phyloP scores from a whole-genome alignment of 108 stramenopile genomes.

The Pseudonitzschia multistriata region DNA sequence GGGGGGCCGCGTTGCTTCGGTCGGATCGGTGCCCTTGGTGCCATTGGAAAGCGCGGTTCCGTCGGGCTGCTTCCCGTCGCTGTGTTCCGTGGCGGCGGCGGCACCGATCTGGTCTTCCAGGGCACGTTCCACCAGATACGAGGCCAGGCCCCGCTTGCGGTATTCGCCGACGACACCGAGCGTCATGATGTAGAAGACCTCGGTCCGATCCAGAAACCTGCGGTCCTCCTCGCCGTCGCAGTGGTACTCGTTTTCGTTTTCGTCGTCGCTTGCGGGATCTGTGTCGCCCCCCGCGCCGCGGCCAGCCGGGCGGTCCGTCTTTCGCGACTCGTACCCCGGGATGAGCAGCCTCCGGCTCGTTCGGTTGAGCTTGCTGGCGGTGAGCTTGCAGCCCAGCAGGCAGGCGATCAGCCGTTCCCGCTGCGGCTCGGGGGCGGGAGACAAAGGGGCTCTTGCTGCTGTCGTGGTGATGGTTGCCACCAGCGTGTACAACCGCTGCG shows the following conservation, averaged over 20 bases:
- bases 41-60: neutral
- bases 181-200: conserved; percentile 88
- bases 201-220: conserved; percentile 9
- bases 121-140: conserved; percentile 52
- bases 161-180: conserved; percentile 61
- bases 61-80: neutral
- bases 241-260: neutral
- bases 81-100: neutral
- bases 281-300: neutral
- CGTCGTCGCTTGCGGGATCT: neutral
- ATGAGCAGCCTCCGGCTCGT: conserved; percentile 49
- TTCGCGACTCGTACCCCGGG: conserved; percentile 23
- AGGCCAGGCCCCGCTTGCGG: conserved; percentile 64
- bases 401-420: conserved; percentile 43
- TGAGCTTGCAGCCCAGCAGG: conserved; percentile 44
- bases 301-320: neutral
- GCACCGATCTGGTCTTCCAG: conserved; percentile 2
- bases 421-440: neutral
- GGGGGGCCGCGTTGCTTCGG: conserved; percentile 34
- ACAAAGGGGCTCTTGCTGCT: neutral
- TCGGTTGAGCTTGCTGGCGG: conserved; percentile 9
- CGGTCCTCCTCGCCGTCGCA: neutral
- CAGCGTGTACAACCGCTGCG: conserved; percentile 37
- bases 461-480: conserved; percentile 1
- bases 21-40: conserved; percentile 18